Evolutionary conservation across 2,329 filamentous ascomycete species (phyloP).

Genomic region (Plectosphaerella plurivora): DNA sequence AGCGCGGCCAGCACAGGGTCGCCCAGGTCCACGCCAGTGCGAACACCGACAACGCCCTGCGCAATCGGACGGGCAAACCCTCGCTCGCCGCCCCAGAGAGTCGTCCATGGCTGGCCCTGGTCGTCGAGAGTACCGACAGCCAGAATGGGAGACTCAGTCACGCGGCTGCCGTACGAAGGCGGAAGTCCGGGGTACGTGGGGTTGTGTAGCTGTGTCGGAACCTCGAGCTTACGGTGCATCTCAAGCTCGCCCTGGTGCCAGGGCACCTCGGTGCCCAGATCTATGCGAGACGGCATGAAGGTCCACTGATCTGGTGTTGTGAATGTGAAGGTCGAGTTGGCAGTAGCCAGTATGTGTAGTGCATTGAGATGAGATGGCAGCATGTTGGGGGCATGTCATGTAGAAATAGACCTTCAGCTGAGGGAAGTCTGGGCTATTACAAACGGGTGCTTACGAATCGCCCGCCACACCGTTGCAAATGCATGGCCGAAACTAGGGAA

Average conservation of each 20-base stretch:
- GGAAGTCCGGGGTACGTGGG: constrained; percentile 64
- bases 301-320: constrained; percentile 18
- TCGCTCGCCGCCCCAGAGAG: constrained; percentile 68
- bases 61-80: constrained; percentile 64
- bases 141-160: constrained; percentile 61
- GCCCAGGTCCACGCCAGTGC: constrained; percentile 54
- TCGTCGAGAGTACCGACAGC: constrained; percentile 69
- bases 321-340: not conserved
- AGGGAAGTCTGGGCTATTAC: no score
- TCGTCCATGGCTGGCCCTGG: constrained; percentile 67
- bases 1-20: constrained; percentile 70
- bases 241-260: constrained; percentile 65
- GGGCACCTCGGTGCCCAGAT: constrained; percentile 2
- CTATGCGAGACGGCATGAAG: not conserved
- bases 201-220: constrained; percentile 52
- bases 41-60: constrained; percentile 59
- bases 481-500: no score
- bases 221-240: constrained; percentile 58
- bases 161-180: constrained; percentile 53
- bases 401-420: no score
- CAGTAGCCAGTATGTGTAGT: constrained; percentile 3
- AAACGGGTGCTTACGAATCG: no score
- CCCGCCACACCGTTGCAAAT: no score
- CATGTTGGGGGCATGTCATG: not conserved
- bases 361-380: not conserved